These are phyloP conservation scores for Cardiospermum halicacabum DNA, from an alignment of 345 rosid genomes.

Conservation along the genomic window DNA sequence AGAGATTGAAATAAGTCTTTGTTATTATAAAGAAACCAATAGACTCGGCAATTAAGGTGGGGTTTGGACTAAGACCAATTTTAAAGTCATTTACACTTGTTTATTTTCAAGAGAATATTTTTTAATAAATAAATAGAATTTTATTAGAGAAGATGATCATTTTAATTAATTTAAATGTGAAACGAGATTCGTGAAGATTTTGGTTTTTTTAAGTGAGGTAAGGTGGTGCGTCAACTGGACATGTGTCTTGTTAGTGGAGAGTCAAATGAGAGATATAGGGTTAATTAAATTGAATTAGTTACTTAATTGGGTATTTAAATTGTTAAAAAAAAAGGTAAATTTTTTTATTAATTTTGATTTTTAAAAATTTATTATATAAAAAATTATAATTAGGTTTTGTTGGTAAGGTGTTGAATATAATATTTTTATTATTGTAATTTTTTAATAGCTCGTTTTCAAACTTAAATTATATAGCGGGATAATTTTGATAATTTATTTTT, in stretches of 20 bases:
- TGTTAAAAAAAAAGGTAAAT: no score
- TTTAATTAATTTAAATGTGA: neutral
- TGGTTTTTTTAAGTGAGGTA: conserved; percentile 17
- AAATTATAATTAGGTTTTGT: no score
- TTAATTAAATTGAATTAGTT: conserved; percentile 2
- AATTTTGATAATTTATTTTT: no score
- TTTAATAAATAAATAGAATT: no score
- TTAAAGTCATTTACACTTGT: conserved; percentile 20
- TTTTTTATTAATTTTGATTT: no score
- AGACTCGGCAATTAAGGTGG: conserved; percentile 25
- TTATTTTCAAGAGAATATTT: no score
- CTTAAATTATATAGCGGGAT: no score
- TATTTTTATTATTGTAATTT: no score
- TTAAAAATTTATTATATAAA: no score
- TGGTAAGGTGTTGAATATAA: no score
- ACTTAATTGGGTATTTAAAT: neutral
- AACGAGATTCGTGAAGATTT: neutral
- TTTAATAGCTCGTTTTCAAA: no score
- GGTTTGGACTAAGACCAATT: conserved; percentile 26
- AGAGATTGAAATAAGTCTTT: neutral
- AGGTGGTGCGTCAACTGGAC: conserved; percentile 40
- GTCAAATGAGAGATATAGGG: conserved; percentile 22
- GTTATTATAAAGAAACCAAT: conserved; percentile 8
- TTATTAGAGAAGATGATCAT: conserved; percentile 1
- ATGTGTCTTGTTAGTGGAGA: conserved; percentile 21